Conservation (phyloP, 179 eudicot species). For the Patellifolia procumbens region DNA sequence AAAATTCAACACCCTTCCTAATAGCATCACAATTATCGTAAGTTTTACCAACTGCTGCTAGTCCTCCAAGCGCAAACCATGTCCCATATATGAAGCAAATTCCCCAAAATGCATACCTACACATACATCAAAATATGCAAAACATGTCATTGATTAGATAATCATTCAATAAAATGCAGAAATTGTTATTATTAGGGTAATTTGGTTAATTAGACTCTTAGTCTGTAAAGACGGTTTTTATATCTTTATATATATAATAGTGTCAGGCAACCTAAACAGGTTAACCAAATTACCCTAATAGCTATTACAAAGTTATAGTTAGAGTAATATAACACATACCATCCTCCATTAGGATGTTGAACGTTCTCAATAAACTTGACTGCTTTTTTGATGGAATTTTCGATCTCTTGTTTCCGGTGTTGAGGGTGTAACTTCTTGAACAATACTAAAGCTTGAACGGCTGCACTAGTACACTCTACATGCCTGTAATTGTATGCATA, state of each 20-base stretch:
- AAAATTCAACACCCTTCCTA: conserved; percentile 32
- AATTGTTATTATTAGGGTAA: too few relatives aligned
- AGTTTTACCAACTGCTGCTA: conserved; percentile 32
- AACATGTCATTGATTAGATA: too few relatives aligned
- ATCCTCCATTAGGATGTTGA: conserved; percentile 52
- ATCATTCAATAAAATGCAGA: too few relatives aligned
- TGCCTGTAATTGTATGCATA: conserved; percentile 33
- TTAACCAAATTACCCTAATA: too few relatives aligned
- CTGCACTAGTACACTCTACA: conserved; percentile 58
- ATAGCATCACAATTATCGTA: conserved; percentile 34
- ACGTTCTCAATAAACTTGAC: conserved; percentile 36
- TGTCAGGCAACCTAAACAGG: too few relatives aligned
- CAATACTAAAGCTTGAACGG: conserved; percentile 44
- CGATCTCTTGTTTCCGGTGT: conserved; percentile 49
- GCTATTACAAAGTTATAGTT: too few relatives aligned
- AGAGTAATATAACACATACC: too few relatives aligned
- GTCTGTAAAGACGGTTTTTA: too few relatives aligned
- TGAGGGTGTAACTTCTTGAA: conserved; percentile 47
- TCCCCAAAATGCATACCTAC: conserved; percentile 47
- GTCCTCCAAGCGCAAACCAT: conserved; percentile 39
- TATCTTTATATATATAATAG: too few relatives aligned
- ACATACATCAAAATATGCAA: too few relatives aligned
- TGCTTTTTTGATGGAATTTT: conserved; percentile 38
- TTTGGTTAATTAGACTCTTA: too few relatives aligned
- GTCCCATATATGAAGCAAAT: conserved; percentile 43